These are phyloP conservation scores for Proliferodiscus dingleyae DNA, from an alignment of 2,329 filamentous ascomycete genomes.

Conservation along the genomic window DNA sequence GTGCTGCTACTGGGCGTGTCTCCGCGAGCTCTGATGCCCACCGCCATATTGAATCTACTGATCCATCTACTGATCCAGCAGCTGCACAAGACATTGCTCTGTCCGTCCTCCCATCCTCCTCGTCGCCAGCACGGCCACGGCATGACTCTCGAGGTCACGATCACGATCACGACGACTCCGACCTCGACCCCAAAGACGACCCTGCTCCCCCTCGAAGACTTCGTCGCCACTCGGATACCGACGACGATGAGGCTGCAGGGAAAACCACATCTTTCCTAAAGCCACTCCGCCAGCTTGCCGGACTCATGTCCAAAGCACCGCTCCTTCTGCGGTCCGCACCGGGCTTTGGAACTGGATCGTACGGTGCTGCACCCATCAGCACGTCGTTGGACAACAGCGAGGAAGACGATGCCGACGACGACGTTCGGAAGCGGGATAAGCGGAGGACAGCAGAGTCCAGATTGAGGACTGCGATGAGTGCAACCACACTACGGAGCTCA, in stretches of 20 bases:
- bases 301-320: slow-evolving; percentile 43
- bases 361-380: slow-evolving; percentile 50
- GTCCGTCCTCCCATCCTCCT: slow-evolving; percentile 9
- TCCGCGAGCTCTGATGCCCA: too few species aligned
- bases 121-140: background rate
- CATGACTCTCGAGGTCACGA: slow-evolving; percentile 8
- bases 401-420: slow-evolving; percentile 27
- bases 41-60: background rate
- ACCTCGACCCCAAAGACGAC: slow-evolving; percentile 27
- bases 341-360: slow-evolving; percentile 55
- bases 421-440: slow-evolving; percentile 18
- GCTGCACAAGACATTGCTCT: slow-evolving; percentile 18
- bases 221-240: slow-evolving; percentile 7
- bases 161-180: slow-evolving; percentile 11
- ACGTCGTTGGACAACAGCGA: slow-evolving; percentile 34
- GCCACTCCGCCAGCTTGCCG: slow-evolving; percentile 19
- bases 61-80: background rate
- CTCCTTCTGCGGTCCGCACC: slow-evolving; percentile 56
- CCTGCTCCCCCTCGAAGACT: slow-evolving; percentile 25
- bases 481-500: slow-evolving; percentile 4
- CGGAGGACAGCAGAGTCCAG: slow-evolving; percentile 24
- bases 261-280: slow-evolving; percentile 10
- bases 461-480: slow-evolving; percentile 25
- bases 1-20: too few species aligned
- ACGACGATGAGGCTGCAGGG: slow-evolving; percentile 12